Conservation (phyloP, 2,329 filamentous ascomycete species). For the Aspergillus unguis region DNA sequence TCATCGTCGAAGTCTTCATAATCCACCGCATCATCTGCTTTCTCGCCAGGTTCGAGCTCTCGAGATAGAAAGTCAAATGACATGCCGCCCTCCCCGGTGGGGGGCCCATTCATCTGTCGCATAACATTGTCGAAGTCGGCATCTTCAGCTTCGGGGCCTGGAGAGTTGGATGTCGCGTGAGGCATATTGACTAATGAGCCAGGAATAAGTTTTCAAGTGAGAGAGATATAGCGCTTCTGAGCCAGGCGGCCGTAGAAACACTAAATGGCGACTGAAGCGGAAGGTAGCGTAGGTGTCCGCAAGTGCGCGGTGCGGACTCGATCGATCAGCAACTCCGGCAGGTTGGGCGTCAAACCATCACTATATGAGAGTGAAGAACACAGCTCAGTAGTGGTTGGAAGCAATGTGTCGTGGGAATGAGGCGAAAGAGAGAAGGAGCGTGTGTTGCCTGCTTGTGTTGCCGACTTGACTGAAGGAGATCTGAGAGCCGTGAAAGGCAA, state of each 20-base stretch:
- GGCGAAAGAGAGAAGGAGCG: neutral
- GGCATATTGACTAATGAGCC: slow-evolving; percentile 31
- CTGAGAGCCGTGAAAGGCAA: neutral
- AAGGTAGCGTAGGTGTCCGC: neutral
- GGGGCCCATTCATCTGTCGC: slow-evolving; percentile 40
- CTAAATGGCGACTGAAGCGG: neutral
- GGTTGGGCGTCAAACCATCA: neutral
- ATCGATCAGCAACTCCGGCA: neutral
- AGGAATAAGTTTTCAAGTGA: neutral
- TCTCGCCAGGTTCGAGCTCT: slow-evolving; percentile 57
- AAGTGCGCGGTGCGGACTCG: neutral
- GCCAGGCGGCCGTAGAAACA: neutral
- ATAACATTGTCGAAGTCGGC: slow-evolving; percentile 42
- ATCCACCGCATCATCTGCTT: slow-evolving; percentile 88
- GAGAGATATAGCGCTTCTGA: too few relatives aligned
- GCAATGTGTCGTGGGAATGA: neutral
- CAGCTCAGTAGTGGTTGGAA: neutral
- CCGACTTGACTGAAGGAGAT: neutral
- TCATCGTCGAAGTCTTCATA: slow-evolving; percentile 90
- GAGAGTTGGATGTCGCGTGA: slow-evolving; percentile 33
- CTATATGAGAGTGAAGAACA: neutral
- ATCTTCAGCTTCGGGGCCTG: slow-evolving; percentile 32
- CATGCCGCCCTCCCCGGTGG: slow-evolving; percentile 25
- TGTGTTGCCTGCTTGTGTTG: too few relatives aligned
- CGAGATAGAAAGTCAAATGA: slow-evolving; percentile 41